A percentile compares a stretch with the other conserved stretches of the same genome.
Conservation (phyloP, 2,329 filamentous ascomycete species). For the Magnaporthiopsis incrustans region DNA sequence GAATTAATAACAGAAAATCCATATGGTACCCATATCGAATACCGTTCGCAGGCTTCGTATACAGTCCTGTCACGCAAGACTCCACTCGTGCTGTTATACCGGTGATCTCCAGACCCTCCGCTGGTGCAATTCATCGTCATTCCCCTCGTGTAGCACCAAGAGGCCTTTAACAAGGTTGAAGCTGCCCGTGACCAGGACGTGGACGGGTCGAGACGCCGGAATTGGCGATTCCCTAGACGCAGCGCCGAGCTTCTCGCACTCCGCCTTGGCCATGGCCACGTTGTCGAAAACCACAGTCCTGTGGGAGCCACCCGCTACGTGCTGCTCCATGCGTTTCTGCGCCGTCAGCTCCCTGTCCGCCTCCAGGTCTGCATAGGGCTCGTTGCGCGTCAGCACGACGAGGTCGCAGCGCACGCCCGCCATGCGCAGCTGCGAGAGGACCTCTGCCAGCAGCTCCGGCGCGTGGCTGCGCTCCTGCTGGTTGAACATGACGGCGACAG, state of each 20-base stretch:
- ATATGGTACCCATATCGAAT: background rate
- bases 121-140: background rate
- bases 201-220: constrained; percentile 10
- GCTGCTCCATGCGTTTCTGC: background rate
- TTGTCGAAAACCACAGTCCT: background rate
- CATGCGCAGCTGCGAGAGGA: constrained; percentile 27
- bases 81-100: background rate
- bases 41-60: background rate
- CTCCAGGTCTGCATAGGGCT: background rate
- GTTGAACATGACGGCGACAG: constrained; percentile 70
- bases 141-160: background rate
- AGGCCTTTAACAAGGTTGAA: constrained; percentile 35
- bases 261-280: background rate
- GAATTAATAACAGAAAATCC: too few species aligned
- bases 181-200: constrained; percentile 37
- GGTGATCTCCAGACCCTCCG: background rate
- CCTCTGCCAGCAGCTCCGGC: constrained; percentile 42
- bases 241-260: background rate
- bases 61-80: background rate
- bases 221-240: background rate
- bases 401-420: constrained; percentile 17
- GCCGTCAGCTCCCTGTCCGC: background rate
- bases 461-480: constrained; percentile 60
- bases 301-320: background rate
- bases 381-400: constrained; percentile 12